Conservation (phyloP, 257 asterid species). For the Nicotiana noctiflora region DNA sequence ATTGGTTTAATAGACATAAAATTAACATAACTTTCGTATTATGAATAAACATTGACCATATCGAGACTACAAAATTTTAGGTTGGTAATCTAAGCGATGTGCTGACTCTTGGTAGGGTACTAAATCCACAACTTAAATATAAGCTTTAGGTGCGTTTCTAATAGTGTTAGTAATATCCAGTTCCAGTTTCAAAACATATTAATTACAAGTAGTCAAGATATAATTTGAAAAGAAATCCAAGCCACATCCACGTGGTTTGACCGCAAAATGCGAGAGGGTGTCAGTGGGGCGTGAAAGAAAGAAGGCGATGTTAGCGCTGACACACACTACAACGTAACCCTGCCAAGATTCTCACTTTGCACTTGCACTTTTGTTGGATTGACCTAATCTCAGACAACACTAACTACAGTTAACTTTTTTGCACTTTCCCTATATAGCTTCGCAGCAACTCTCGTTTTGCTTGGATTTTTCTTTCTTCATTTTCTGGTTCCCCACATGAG, state of each 20-base stretch:
- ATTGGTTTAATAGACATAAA: too few relatives aligned
- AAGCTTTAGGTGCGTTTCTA: background rate
- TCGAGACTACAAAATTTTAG: background rate
- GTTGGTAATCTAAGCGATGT: too few relatives aligned
- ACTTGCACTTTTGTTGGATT: too few relatives aligned
- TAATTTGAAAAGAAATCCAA: background rate
- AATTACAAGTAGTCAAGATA: background rate
- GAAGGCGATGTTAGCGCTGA: slow-evolving; percentile 33
- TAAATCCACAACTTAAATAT: background rate
- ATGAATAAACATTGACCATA: background rate
- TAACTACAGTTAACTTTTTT: too few relatives aligned
- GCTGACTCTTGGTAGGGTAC: background rate
- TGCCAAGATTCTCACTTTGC: background rate
- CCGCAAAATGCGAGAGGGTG: slow-evolving; percentile 8
- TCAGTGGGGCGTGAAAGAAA: slow-evolving; percentile 5
- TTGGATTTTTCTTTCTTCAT: too few relatives aligned
- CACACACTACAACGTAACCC: too few relatives aligned
- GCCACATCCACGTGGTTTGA: slow-evolving; percentile 14
- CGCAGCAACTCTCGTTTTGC: too few relatives aligned
- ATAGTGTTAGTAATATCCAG: background rate
- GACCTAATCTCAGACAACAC: too few relatives aligned
- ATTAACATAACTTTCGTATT: background rate
- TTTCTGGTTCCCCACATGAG: too few relatives aligned
- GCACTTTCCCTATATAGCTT: too few relatives aligned
- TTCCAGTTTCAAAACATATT: background rate